phyloP scores from a whole-genome alignment of 345 rosid genomes.

The Pseudoturritis turrita region DNA sequence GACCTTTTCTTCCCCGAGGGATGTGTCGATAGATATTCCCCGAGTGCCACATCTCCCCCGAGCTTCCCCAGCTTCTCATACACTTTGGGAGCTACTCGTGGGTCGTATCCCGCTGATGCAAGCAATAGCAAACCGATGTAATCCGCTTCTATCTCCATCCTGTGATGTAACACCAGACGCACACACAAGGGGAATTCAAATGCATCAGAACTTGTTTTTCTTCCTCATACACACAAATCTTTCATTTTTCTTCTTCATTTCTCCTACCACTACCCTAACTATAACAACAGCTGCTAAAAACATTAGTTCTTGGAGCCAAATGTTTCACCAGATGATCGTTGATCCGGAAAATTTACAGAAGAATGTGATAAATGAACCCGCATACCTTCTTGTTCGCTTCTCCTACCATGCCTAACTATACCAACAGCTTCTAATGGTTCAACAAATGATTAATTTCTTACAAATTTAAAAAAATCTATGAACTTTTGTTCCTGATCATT shows the following conservation, averaged over 20 bases:
- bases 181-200: not conserved
- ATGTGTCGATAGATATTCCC: conserved; percentile 86
- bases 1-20: conserved; percentile 92
- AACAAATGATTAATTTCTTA: not conserved
- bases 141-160: conserved; percentile 98
- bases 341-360: not conserved
- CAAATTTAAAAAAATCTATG: not conserved
- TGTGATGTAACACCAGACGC: conserved; percentile 27
- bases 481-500: not conserved
- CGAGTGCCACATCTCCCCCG: conserved; percentile 40
- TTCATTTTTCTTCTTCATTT: not conserved
- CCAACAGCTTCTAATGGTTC: not conserved
- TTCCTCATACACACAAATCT: not conserved
- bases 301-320: not conserved
- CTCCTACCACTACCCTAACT: not conserved
- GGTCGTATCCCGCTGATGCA: conserved; percentile 90
- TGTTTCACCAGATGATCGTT: not conserved
- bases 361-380: not conserved
- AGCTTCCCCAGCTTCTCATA: conserved; percentile 75
- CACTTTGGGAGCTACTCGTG: conserved; percentile 76
- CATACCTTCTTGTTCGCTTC: not conserved
- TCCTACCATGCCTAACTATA: not conserved
- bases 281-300: not conserved
- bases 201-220: not conserved
- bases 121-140: conserved; percentile 74